Evolutionary conservation across 805 yeast species (phyloP).

Genomic region (Jamesozyma piceae): DNA sequence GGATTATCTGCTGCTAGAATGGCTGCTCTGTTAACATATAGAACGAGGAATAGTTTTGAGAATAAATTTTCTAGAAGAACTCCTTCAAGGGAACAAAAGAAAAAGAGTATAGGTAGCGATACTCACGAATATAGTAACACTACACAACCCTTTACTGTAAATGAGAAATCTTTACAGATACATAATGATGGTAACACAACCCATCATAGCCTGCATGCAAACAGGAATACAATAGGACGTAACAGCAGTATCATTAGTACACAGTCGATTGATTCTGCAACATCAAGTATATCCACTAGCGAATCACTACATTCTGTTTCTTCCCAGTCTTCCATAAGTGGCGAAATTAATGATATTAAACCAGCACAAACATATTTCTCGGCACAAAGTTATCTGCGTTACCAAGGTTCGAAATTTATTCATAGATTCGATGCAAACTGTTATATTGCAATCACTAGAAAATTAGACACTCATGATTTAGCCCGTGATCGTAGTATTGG

Average conservation of each 20-base stretch:
- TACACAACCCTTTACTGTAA: conserved; percentile 35
- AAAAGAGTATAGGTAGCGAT: conserved; percentile 14
- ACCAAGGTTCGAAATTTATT: conserved; percentile 88
- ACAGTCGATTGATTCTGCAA: conserved; percentile 7
- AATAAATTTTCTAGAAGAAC: conserved; percentile 78
- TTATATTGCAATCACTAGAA: conserved; percentile 86
- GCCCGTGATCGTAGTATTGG: conserved; percentile 56
- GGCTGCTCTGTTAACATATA: conserved; percentile 88
- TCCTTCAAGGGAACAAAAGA: conserved; percentile 37
- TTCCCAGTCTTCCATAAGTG: conserved; percentile 19
- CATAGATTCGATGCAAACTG: conserved; percentile 92
- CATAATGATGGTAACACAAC: conserved; percentile 74
- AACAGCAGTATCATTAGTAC: conserved; percentile 5
- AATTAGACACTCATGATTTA: conserved; percentile 90
- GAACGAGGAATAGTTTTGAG: conserved; percentile 89
- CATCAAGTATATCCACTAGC: conserved; percentile 10
- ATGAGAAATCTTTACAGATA: conserved; percentile 69
- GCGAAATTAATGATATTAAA: conserved; percentile 20
- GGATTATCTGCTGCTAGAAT: conserved; percentile 96
- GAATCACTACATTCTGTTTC: conserved; percentile 25
- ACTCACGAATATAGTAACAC: background rate
- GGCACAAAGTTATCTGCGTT: conserved; percentile 89
- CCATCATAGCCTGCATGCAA: conserved; percentile 9
- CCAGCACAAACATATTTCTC: conserved; percentile 61
- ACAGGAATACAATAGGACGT: background rate